Conservation (phyloP, 2,329 filamentous ascomycete genomes). For the Chaetothyriales sp. region DNA sequence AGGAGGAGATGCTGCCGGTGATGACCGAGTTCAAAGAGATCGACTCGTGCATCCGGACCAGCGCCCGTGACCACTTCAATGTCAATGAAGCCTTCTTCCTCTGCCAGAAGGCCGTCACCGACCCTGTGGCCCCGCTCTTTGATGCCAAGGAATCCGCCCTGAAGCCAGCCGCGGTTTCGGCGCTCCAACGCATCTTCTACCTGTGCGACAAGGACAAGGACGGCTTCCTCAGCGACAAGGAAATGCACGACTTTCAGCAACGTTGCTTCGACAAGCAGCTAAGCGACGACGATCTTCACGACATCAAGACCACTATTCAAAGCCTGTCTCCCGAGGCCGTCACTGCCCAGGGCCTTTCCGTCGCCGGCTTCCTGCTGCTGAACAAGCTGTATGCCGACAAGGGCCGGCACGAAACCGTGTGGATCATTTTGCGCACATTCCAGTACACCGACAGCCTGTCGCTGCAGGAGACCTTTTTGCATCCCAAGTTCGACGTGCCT, state of each 20-base stretch:
- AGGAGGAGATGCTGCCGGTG: constrained; percentile 94
- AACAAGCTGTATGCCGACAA: constrained; percentile 97
- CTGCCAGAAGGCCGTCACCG: constrained; percentile 94
- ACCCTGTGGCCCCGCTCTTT: constrained; percentile 90
- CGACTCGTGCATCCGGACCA: constrained; percentile 91
- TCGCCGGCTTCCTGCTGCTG: constrained; percentile 70
- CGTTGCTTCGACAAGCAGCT: constrained; percentile 87
- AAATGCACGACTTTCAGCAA: constrained; percentile 79
- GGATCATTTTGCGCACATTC: constrained; percentile 90
- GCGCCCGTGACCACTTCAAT: constrained; percentile 80
- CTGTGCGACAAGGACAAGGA: constrained; percentile 94
- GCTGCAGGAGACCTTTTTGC: constrained; percentile 77
- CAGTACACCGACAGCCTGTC: constrained; percentile 93
- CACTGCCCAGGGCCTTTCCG: constrained; percentile 60
- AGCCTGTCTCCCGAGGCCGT: constrained; percentile 52
- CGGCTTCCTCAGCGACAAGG: constrained; percentile 74
- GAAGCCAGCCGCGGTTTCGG: constrained; percentile 78
- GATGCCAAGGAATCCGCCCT: constrained; percentile 84
- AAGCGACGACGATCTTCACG: constrained; percentile 65
- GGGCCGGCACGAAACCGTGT: constrained; percentile 93
- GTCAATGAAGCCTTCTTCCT: constrained; percentile 96
- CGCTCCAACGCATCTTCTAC: constrained; percentile 83
- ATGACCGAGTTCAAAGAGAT: constrained; percentile 99
- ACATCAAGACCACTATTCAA: constrained; percentile 78
- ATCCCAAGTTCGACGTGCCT: constrained; percentile 87